phyloP scores from a whole-genome alignment of 2,329 filamentous ascomycete genomes.

The Seiridium cupressi region DNA sequence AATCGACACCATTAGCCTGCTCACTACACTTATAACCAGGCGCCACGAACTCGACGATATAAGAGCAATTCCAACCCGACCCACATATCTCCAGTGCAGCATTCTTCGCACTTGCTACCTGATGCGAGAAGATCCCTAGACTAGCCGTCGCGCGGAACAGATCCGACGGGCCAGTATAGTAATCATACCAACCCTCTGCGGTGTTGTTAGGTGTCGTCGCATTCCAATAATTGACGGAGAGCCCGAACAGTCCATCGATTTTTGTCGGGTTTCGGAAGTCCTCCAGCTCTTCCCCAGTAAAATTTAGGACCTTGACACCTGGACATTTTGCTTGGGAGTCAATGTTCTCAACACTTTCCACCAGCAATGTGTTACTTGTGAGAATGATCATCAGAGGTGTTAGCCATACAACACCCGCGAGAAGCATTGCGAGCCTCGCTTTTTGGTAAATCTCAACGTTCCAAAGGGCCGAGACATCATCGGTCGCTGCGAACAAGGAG shows the following conservation, averaged over 20 bases:
- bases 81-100: conserved; percentile 34
- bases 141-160: conserved; percentile 25
- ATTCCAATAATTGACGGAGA: conserved; percentile 31
- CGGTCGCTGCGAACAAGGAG: conserved; percentile 30
- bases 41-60: conserved; percentile 31
- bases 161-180: conserved; percentile 24
- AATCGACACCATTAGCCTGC: conserved; percentile 26
- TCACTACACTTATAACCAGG: conserved; percentile 39
- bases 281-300: conserved; percentile 30
- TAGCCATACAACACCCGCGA: conserved; percentile 34
- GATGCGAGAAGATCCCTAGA: conserved; percentile 22
- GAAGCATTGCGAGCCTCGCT: conserved; percentile 30
- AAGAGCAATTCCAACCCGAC: conserved; percentile 37
- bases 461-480: conserved; percentile 26
- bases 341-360: conserved; percentile 19
- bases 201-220: conserved; percentile 19
- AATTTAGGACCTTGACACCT: conserved; percentile 30
- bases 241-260: conserved; percentile 22
- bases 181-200: conserved; percentile 29
- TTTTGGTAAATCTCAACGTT: conserved; percentile 28
- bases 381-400: conserved; percentile 37
- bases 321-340: conserved; percentile 25
- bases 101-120: conserved; percentile 20
- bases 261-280: conserved; percentile 29
- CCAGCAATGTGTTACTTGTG: conserved; percentile 33